Evolutionary conservation across 2,329 filamentous ascomycete species (phyloP).

Genomic region (Botrytis aclada): DNA sequence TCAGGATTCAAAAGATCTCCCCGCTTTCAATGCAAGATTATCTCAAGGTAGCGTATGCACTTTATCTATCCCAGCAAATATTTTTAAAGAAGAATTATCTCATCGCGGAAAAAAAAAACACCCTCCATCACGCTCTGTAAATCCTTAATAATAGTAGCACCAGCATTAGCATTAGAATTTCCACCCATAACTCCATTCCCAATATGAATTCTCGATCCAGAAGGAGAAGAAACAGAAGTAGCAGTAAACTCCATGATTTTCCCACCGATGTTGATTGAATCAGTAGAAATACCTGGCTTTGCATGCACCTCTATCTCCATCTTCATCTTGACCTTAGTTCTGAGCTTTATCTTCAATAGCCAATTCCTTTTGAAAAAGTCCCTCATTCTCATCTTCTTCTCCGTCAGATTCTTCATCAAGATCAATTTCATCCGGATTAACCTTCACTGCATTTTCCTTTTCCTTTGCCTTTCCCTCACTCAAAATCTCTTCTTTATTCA

Average conservation of each 20-base stretch:
- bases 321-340: not conserved
- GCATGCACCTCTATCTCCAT: not conserved
- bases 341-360: not conserved
- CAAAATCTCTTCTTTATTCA: no score
- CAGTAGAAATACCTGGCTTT: not conserved
- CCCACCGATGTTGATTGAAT: not conserved
- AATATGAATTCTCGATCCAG: not conserved
- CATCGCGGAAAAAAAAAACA: not conserved
- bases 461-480: not conserved
- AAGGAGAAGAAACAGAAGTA: not conserved
- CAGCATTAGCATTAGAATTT: not conserved
- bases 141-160: not conserved
- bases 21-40: not conserved
- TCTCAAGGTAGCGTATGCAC: not conserved
- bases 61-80: not conserved
- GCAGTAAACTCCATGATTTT: not conserved
- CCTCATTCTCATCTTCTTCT: not conserved
- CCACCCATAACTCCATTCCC: not conserved
- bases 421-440: constrained; percentile 16
- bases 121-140: not conserved
- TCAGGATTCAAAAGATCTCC: not conserved
- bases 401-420: not conserved
- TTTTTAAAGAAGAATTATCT: not conserved
- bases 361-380: not conserved
- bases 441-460: not conserved